Evolutionary conservation across 1,139 yeast species (phyloP), one percentile per base, ranked within the genome.

Genomic region (Candida sp.): DNA sequence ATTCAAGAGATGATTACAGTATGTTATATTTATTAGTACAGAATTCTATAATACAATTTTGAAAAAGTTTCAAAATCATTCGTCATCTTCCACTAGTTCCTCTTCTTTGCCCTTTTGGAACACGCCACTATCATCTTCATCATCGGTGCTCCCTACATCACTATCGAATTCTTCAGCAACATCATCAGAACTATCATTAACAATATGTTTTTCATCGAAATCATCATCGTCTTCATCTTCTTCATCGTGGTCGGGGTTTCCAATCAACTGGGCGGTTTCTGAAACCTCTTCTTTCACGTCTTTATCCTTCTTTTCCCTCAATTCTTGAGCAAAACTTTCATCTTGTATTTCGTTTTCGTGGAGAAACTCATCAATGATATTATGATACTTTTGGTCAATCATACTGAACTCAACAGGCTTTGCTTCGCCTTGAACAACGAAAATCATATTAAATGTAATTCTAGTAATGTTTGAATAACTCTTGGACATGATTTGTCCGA

Each of bases 381-480:
- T 81, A 60, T 79, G 90, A 49, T 84, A 89, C 39, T 72, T 73
- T 59, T 93, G 97, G 59, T 90, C 97, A 54, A 93, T 87, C 95
- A 93, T 90, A 40, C 93, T 81, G 54, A 89, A 91, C 63, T 93
- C 98, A 47, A 75, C 65, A 4, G 54, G 54, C 46, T 77, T 79
- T 36, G 77, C 80, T 21, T 63, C 62, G 21, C 54, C 55, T 25
- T 53, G 51, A 4, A 50, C 61, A 36, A 56, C 57, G 4, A 53
- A 49, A 50, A 64, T 50, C 36, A 90, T 73, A 58, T 84, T 88
- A 65, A 93, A 93, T 0, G 98, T 93, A 43, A 85, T 63, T 52
- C 96, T 74, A 4, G 98, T 89, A 50, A 93, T 87, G 33, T 93
- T 86, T 5, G 91, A 80, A 63, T 89, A 93, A 0, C 95, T 84